These are phyloP conservation scores for Mortierella sp. DNA, from an alignment of 371 early-diverging fungal genomes.

Conservation along the genomic window DNA sequence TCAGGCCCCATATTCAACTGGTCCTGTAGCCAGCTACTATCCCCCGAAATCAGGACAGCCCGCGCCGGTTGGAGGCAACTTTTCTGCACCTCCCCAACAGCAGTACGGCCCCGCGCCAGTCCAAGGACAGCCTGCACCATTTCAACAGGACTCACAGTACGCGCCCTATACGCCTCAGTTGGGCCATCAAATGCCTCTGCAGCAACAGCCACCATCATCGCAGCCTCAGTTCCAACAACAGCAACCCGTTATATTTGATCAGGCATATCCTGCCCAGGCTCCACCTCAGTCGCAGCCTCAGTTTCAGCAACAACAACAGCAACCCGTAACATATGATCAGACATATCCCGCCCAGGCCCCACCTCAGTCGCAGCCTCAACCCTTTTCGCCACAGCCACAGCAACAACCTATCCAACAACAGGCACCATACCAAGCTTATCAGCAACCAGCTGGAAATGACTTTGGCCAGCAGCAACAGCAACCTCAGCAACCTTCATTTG, in stretches of 20 bases:
- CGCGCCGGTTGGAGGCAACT: slow-evolving; percentile 18
- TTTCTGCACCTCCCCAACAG: slow-evolving; percentile 27
- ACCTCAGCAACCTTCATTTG: slow-evolving; percentile 20
- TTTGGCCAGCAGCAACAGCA: slow-evolving; percentile 14
- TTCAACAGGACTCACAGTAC: slow-evolving; percentile 30
- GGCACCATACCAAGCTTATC: slow-evolving; percentile 21
- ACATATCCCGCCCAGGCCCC: slow-evolving; percentile 17
- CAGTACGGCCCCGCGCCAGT: slow-evolving; percentile 20
- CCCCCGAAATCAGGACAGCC: slow-evolving; percentile 13
- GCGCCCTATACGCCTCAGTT: slow-evolving; percentile 33
- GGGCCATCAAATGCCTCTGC: slow-evolving; percentile 13
- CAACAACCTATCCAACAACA: slow-evolving; percentile 12
- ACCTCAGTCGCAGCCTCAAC: slow-evolving; percentile 9
- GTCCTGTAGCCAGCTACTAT: slow-evolving; percentile 11
- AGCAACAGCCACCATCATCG: slow-evolving; percentile 10
- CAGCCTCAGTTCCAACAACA: slow-evolving; percentile 19
- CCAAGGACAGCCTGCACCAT: slow-evolving; percentile 17
- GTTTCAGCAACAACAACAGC: slow-evolving; percentile 9
- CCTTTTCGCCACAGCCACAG: slow-evolving; percentile 9
- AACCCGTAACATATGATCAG: slow-evolving; percentile 31
- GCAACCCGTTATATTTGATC: slow-evolving; percentile 31
- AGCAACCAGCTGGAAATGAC: slow-evolving; percentile 13
- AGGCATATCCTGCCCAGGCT: slow-evolving; percentile 20
- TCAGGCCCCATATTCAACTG: slow-evolving; percentile 8
- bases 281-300: slow-evolving; percentile 11